Conservation (phyloP, 768 basidiomycete species). For the Rhizopogon sp. region DNA sequence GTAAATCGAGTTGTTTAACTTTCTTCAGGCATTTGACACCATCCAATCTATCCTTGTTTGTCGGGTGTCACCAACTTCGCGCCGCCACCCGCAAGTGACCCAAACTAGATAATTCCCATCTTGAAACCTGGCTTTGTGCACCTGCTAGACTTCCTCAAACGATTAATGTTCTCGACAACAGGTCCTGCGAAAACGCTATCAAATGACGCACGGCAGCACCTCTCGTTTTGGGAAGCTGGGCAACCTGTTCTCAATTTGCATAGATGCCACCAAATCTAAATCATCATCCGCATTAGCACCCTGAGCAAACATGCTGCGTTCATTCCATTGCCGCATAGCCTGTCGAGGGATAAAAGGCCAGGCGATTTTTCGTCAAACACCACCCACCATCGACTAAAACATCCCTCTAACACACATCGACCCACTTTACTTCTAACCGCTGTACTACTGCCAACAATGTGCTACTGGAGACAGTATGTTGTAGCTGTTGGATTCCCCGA, state of each 20-base stretch:
- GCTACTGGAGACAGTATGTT: constrained; percentile 52
- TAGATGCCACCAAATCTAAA: constrained; percentile 17
- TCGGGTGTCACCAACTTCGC: constrained; percentile 12
- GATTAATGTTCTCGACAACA: constrained; percentile 34
- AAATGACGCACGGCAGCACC: constrained; percentile 27
- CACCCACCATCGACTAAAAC: constrained; percentile 8
- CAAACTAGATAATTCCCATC: constrained; percentile 16
- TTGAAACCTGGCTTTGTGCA: constrained; percentile 11
- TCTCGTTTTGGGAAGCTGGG: constrained; percentile 21
- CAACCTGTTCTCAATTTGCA: constrained; percentile 25
- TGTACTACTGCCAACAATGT: constrained; percentile 32
- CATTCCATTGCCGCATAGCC: constrained; percentile 20
- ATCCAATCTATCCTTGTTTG: constrained; percentile 25
- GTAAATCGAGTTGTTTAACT: constrained; percentile 23
- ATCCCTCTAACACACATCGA: constrained; percentile 5
- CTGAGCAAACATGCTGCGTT: constrained; percentile 8
- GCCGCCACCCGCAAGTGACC: constrained; percentile 15
- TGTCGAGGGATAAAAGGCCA: constrained; percentile 21
- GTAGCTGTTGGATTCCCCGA: not conserved
- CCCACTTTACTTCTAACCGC: constrained; percentile 6
- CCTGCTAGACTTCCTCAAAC: constrained; percentile 17
- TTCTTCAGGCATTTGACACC: constrained; percentile 1
- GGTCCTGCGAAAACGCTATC: constrained; percentile 30
- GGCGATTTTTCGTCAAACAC: constrained; percentile 1
- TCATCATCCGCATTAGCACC: constrained; percentile 15